phyloP scores from a whole-genome alignment of 306 rosid genomes.

The Gastrolobium bilobum region DNA sequence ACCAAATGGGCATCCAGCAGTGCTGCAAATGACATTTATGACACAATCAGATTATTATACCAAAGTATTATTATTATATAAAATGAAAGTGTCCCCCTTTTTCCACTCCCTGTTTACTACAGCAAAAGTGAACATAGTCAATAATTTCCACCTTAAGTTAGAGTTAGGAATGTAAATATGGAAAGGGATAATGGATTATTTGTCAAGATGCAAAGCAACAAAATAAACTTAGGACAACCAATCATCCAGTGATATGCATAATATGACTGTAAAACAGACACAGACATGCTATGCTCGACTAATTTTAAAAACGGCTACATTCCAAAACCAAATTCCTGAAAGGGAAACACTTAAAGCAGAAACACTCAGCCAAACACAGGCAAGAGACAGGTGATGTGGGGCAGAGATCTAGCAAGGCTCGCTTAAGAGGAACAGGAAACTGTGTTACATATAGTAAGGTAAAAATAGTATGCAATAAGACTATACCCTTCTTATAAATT shows the following conservation, averaged over 20 bases:
- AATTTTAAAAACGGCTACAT: background rate
- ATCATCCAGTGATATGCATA: background rate
- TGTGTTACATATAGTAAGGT: no score
- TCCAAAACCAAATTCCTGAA: background rate
- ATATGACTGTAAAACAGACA: background rate
- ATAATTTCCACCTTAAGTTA: background rate
- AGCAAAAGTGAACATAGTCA: background rate
- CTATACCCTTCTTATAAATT: no score
- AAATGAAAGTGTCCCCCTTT: background rate
- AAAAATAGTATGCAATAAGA: no score
- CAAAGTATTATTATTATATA: background rate
- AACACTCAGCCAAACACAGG: background rate
- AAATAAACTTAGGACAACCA: background rate
- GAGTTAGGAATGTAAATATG: background rate
- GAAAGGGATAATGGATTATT: background rate
- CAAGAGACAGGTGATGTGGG: background rate
- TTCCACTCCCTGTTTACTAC: background rate
- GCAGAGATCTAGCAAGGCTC: background rate
- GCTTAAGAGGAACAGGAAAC: background rate
- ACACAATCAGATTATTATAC: constrained; percentile 49
- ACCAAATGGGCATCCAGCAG: constrained; percentile 96
- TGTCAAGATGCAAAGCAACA: background rate
- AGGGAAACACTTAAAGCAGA: background rate
- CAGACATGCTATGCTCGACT: background rate
- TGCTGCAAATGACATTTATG: constrained; percentile 65